Base-by-base conservation (phyloP, 208 protist genomes). In the Balamuthia mandrillaris region DNA sequence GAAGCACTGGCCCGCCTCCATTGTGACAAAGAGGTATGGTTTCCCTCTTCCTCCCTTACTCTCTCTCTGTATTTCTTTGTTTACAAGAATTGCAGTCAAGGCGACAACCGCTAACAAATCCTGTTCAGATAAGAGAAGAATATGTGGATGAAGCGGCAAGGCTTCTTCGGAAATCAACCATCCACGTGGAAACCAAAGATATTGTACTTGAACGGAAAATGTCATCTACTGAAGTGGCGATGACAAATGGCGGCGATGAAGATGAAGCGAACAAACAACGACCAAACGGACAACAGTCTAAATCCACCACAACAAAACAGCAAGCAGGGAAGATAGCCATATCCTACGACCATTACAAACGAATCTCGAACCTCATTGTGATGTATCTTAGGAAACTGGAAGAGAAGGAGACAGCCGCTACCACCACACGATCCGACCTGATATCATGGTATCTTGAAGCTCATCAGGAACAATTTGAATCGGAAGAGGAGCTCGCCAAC, bases 1-100 rank as follows among this genome's bases (percentile, higher is more conserved):
- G 98, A 99, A 92, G 98, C 98, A 0, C 92, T 96, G 12, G 98
- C 98, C 16, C 97, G 97, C 85, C 56, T 99, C 2, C 93, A 98
- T 88, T 86, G 98, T 24, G 95, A 96, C 47, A 90, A 97, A 24
- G 88, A 96, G 63, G 95, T 98, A 14, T 39, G 21, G 21, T 4
- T 45, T 42, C 21, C 0, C 3, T 18, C 85, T 24, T 72, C 33
- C n/a, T 14, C 31, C 27, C 70, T 45, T 3, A 5, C n/a, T n/a
- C n/a, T n/a, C n/a, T n/a, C n/a, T n/a, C n/a, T n/a, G 49, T 56
- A 56, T 27, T 56, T 27, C 21, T 56, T 27, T 27, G 18, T 27
- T 18, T 56, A 56, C 18, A 27, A 56, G 49, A 27, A 56, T 27
- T 56, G n/a, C 21, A 27, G n/a, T 27, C n/a, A 56, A n/a, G 18